A percentile compares a stretch with the other conserved stretches of the same genome.
phyloP scores from a whole-genome alignment of 768 basidiomycete species.

The Paxillus involutus region DNA sequence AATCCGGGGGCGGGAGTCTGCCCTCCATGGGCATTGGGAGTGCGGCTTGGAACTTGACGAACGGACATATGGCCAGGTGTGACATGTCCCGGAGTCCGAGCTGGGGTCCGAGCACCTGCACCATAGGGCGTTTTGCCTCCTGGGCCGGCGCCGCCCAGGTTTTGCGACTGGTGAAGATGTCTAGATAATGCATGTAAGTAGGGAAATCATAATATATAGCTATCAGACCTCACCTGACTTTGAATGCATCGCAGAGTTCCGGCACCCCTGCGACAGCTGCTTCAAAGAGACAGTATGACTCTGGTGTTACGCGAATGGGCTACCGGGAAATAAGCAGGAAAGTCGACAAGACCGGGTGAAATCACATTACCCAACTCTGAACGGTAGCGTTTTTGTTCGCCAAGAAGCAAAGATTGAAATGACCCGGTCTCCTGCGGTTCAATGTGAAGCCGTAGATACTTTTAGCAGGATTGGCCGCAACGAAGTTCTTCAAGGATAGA shows the following conservation, averaged over 20 bases:
- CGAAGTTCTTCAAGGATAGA: conserved; percentile 82
- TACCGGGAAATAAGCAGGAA: conserved; percentile 28
- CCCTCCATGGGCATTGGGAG: conserved; percentile 76
- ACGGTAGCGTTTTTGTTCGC: conserved; percentile 89
- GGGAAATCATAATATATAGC: background rate
- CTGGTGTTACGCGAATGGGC: conserved; percentile 86
- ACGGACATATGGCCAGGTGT: conserved; percentile 82
- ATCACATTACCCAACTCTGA: conserved; percentile 75
- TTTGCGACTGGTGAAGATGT: conserved; percentile 79
- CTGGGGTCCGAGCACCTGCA: conserved; percentile 75
- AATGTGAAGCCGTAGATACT: conserved; percentile 95
- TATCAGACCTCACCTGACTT: conserved; percentile 61
- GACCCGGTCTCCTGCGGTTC: conserved; percentile 87
- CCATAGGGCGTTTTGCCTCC: conserved; percentile 83
- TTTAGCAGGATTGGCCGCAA: conserved; percentile 90
- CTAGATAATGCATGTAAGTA: conserved; percentile 34
- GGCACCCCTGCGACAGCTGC: conserved; percentile 89
- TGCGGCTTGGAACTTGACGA: conserved; percentile 63
- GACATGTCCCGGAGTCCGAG: conserved; percentile 66
- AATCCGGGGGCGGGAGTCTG: conserved; percentile 35
- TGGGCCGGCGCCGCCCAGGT: conserved; percentile 46
- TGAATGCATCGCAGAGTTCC: conserved; percentile 96
- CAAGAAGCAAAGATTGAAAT: conserved; percentile 91
- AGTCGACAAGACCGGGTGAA: background rate
- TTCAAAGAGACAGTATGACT: conserved; percentile 88